Percentiles rank a stretch among this genome's conserved stretches.
These are phyloP conservation scores for Huntiella bhutanensis DNA, from an alignment of 2,329 filamentous ascomycete species.

Conservation along the genomic window DNA sequence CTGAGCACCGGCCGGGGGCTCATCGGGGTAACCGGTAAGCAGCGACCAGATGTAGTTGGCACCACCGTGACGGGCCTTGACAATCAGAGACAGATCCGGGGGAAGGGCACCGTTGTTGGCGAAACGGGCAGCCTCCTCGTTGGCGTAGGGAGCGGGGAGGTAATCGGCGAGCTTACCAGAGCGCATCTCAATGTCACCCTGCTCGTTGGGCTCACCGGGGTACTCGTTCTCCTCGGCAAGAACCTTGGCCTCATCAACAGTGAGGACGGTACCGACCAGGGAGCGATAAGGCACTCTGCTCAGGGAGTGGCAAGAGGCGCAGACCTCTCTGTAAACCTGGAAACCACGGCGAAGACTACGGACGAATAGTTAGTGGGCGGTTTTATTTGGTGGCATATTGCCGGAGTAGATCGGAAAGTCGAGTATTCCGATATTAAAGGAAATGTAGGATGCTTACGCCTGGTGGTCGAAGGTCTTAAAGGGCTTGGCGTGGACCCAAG, in stretches of 20 bases:
- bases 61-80: conserved; percentile 94
- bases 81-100: conserved; percentile 90
- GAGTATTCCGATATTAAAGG: neutral
- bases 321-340: conserved; percentile 98
- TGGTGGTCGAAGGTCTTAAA: conserved; percentile 93
- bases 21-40: conserved; percentile 92
- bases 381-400: neutral
- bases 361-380: conserved; percentile 4
- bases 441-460: conserved; percentile 46
- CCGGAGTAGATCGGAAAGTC: conserved; percentile 7
- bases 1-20: conserved; percentile 72
- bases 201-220: conserved; percentile 91
- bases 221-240: conserved; percentile 98
- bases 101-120: conserved; percentile 97
- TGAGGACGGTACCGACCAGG: conserved; percentile 80
- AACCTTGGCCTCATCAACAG: conserved; percentile 93
- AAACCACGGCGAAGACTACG: conserved; percentile 88
- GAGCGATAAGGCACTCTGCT: conserved; percentile 83
- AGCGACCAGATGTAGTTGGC: conserved; percentile 98
- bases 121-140: conserved; percentile 93
- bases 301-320: conserved; percentile 92
- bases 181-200: conserved; percentile 96
- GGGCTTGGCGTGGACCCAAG: conserved; percentile 87
- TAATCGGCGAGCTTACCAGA: conserved; percentile 98
- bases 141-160: conserved; percentile 88